These are phyloP conservation scores for Blastomyces gilchristii DNA, from an alignment of 2,329 filamentous ascomycete species.

Conservation along the genomic window DNA sequence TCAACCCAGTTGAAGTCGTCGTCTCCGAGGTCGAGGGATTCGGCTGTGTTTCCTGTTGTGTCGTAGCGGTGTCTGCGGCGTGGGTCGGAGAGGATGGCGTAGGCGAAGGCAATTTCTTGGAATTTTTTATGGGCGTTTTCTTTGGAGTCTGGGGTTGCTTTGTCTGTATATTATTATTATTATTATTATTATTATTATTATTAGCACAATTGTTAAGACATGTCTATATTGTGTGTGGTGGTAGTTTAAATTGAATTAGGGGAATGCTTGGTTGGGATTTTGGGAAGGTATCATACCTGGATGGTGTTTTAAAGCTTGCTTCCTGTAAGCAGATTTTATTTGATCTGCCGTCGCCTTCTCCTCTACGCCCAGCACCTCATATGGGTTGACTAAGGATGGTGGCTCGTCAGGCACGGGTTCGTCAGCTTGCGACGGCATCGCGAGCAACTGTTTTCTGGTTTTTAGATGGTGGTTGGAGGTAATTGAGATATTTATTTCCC, in stretches of 20 bases:
- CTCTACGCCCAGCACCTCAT: constrained; percentile 64
- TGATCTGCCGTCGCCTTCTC: constrained; percentile 63
- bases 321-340: constrained; percentile 85
- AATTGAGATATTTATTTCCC: background rate
- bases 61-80: constrained; percentile 78
- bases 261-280: background rate
- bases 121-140: constrained; percentile 68
- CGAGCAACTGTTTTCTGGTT: background rate
- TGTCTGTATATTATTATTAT: constrained; percentile 47
- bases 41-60: constrained; percentile 75
- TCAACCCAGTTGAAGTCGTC: constrained; percentile 80
- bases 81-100: constrained; percentile 80
- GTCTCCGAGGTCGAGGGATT: constrained; percentile 58
- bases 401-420: constrained; percentile 49
- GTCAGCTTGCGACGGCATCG: constrained; percentile 28
- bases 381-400: constrained; percentile 63
- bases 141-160: constrained; percentile 58
- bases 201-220: background rate
- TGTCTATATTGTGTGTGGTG: background rate
- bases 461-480: background rate
- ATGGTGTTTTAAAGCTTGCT: constrained; percentile 77
- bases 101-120: constrained; percentile 85
- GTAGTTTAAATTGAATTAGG: background rate
- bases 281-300: constrained; percentile 48
- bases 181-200: background rate